Conservation (phyloP, 2,329 filamentous ascomycete species). For the Trichoderma brevicompactum region DNA sequence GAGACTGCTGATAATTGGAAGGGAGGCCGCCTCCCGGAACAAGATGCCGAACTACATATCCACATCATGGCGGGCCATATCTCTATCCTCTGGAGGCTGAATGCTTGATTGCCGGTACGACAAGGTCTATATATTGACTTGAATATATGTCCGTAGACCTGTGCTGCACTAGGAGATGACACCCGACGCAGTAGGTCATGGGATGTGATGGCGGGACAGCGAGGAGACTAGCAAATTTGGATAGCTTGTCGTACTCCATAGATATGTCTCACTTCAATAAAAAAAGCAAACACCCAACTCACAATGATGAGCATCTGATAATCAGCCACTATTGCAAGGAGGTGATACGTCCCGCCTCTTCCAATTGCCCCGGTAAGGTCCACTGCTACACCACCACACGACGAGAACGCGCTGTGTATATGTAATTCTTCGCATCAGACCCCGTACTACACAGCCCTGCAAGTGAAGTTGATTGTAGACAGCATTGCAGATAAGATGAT, state of each 20-base stretch:
- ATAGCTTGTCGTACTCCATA: not conserved
- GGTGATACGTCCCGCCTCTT: slow-evolving; percentile 8
- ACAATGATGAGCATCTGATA: slow-evolving; percentile 11
- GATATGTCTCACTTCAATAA: slow-evolving; percentile 22
- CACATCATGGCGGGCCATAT: not conserved
- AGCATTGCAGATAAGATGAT: not conserved
- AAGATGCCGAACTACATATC: not conserved
- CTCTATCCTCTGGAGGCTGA: not conserved
- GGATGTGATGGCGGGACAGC: not conserved
- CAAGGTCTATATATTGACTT: not conserved
- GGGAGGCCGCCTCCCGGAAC: not conserved
- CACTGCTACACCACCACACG: not conserved
- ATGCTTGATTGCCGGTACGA: not conserved
- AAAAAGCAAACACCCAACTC: slow-evolving; percentile 19
- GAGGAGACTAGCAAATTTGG: not conserved
- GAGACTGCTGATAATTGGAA: slow-evolving; percentile 1
- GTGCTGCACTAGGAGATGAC: not conserved
- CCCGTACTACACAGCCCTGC: not conserved
- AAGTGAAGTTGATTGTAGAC: not conserved
- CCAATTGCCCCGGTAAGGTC: not conserved
- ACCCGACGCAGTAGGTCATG: not conserved
- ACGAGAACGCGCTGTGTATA: not conserved
- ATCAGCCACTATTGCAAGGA: slow-evolving; percentile 8
- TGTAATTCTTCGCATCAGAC: not conserved
- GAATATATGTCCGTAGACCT: not conserved